Evolutionary conservation across 2,329 filamentous ascomycete species (phyloP).

Genomic region (Talaromyces atroroseus): DNA sequence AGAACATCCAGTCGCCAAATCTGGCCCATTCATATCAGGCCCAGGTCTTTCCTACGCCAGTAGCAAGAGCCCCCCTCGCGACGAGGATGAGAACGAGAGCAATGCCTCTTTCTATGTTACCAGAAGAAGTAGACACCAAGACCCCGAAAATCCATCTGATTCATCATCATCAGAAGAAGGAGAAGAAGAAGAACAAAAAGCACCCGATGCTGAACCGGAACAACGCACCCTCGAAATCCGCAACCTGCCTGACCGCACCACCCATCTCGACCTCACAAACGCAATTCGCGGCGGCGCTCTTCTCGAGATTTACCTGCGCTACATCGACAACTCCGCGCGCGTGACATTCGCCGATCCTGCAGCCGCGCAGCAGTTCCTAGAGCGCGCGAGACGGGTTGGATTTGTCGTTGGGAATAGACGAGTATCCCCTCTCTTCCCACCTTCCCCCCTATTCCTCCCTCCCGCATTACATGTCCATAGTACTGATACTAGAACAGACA

Average conservation of each 20-base stretch:
- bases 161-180: neutral
- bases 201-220: constrained; percentile 18
- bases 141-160: no score
- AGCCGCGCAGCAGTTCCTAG: constrained; percentile 60
- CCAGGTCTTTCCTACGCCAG: no score
- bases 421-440: constrained; percentile 41
- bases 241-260: constrained; percentile 58
- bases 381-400: constrained; percentile 59
- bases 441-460: constrained; percentile 8
- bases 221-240: constrained; percentile 49
- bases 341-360: constrained; percentile 65
- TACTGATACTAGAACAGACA: constrained; percentile 45
- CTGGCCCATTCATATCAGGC: no score
- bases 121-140: no score
- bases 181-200: neutral
- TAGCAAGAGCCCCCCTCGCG: no score
- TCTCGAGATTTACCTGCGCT: constrained; percentile 61
- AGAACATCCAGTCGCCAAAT: no score
- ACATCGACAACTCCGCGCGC: constrained; percentile 54
- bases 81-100: no score
- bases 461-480: neutral
- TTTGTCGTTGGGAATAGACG: constrained; percentile 64
- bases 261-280: constrained; percentile 60
- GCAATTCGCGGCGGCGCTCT: constrained; percentile 65
- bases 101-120: no score